These are phyloP conservation scores for Tulasnella sp. DNA, from an alignment of 768 basidiomycete genomes.

Conservation along the genomic window DNA sequence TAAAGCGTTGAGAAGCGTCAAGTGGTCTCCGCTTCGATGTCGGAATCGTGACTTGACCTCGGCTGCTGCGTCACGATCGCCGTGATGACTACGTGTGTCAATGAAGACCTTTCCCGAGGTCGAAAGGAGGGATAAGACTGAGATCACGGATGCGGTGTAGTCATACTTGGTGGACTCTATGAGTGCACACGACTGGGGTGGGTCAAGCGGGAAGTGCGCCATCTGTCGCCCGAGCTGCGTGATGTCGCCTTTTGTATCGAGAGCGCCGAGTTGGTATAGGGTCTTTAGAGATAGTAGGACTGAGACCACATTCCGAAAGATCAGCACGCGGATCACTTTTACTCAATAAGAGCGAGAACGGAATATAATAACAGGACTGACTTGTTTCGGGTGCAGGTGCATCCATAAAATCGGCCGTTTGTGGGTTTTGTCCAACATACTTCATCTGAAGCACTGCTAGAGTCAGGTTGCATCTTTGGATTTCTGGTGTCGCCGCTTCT, in stretches of 20 bases:
- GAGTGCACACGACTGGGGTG: slow-evolving; percentile 64
- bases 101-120: slow-evolving; percentile 73
- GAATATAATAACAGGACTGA: slow-evolving; percentile 32
- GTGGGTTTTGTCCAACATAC: slow-evolving; percentile 70
- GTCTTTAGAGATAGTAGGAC: slow-evolving; percentile 29
- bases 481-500: slow-evolving; percentile 72
- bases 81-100: slow-evolving; percentile 32
- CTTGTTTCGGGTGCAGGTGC: slow-evolving; percentile 64
- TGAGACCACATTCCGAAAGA: slow-evolving; percentile 30
- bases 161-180: slow-evolving; percentile 63
- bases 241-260: slow-evolving; percentile 53
- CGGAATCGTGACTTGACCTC: slow-evolving; percentile 69
- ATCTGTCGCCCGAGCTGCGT: slow-evolving; percentile 72
- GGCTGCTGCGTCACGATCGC: slow-evolving; percentile 55
- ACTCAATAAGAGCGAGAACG: neutral
- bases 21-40: slow-evolving; percentile 81
- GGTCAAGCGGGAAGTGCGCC: slow-evolving; percentile 90
- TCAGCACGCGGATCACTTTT: slow-evolving; percentile 35
- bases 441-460: slow-evolving; percentile 79
- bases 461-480: slow-evolving; percentile 74
- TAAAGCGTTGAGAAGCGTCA: slow-evolving; percentile 79
- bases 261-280: slow-evolving; percentile 70
- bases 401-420: slow-evolving; percentile 82
- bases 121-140: slow-evolving; percentile 76
- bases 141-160: slow-evolving; percentile 70